Evolutionary conservation across 1,139 yeast genomes (phyloP), one percentile per base, ranked within the genome.

Genomic region (Blastobotrys indianensis): DNA sequence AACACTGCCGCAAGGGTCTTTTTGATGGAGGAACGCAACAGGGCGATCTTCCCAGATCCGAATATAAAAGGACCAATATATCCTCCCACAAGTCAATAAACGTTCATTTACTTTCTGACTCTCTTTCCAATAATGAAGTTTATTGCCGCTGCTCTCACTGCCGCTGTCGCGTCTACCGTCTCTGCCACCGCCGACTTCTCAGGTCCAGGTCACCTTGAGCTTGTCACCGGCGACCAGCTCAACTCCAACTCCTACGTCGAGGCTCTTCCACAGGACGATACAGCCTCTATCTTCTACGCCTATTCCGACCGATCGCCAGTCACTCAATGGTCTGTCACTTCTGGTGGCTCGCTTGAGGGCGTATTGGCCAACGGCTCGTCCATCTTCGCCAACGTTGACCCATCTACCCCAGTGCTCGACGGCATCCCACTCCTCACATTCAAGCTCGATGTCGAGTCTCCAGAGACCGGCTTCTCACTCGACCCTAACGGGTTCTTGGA

Each of bases 401-500:
- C 25, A 7, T 20, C 25, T 7, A 20, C 25, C 25, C 25, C 25
- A 7, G 25, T n/a, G 35, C 15, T 32, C 5, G 28, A 23, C n/a
- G 44, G 39, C 15, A 20, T 41, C n/a, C 44, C 44, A 17, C 11
- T 41, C 4, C 39, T 41, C 11, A 20, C 25, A 20, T 20, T 20
- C 25, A 10, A 34, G 8, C 34, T 41, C 39, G 34, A 12, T 9
- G n/a, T n/a, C 4, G 20, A 4, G 17, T n/a, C 38, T 2, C 13
- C 29, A 11, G 39, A 28, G 12, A 25, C 20, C 13, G 44, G 44
- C 4, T 41, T 9, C 13, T 34, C 38, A 4, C 13, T 41, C 20
- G 37, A 32, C 34, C 39, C 33, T 11, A 9, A 31, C n/a, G 44
- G 44, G 4, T 41, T 28, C 39, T 35, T 41, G 30, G 20, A 31